A percentile compares a stretch with the other conserved stretches of the same genome.
phyloP scores from a whole-genome alignment of 2,329 filamentous ascomycete species.

The Eurotiales sp. region DNA sequence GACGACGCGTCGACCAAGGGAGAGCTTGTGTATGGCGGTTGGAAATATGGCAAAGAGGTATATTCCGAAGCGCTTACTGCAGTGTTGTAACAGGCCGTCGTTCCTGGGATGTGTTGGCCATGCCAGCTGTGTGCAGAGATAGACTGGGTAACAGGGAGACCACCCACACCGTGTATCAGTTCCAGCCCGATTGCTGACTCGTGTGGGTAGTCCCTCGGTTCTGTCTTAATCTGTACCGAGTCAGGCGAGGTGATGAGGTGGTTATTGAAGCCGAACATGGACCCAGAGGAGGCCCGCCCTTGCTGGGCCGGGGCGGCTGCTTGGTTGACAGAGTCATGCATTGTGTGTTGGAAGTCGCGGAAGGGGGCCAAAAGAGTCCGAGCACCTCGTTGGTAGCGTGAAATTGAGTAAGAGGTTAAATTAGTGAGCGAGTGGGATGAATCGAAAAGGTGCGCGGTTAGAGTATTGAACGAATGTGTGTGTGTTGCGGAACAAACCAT shows the following conservation, averaged over 20 bases:
- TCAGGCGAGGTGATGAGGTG: constrained; percentile 23
- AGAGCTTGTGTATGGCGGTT: constrained; percentile 19
- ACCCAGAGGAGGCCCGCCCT: constrained; percentile 13
- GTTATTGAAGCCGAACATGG: constrained; percentile 16
- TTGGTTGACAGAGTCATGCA: constrained; percentile 24
- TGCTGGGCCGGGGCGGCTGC: constrained; percentile 20
- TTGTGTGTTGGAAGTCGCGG: constrained; percentile 14
- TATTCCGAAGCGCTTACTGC: constrained; percentile 21
- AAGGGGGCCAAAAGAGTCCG: background rate
- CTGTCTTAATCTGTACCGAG: constrained; percentile 13
- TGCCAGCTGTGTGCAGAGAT: constrained; percentile 22
- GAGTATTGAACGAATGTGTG: background rate
- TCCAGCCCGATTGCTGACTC: constrained; percentile 27
- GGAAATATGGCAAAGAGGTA: constrained; percentile 22
- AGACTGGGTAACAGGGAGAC: constrained; percentile 21
- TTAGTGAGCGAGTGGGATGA: background rate
- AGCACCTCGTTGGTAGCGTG: constrained; percentile 3
- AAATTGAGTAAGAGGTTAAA: background rate
- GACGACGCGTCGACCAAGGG: constrained; percentile 22
- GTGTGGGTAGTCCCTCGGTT: constrained; percentile 16
- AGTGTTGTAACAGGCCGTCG: constrained; percentile 20
- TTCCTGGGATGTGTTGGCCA: constrained; percentile 19
- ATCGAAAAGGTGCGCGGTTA: background rate
- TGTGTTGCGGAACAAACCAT: constrained; percentile 3
- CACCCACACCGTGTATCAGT: constrained; percentile 27